Base-by-base conservation (phyloP, 805 yeast species). In the Sugiyamaella qingdaonensis region DNA sequence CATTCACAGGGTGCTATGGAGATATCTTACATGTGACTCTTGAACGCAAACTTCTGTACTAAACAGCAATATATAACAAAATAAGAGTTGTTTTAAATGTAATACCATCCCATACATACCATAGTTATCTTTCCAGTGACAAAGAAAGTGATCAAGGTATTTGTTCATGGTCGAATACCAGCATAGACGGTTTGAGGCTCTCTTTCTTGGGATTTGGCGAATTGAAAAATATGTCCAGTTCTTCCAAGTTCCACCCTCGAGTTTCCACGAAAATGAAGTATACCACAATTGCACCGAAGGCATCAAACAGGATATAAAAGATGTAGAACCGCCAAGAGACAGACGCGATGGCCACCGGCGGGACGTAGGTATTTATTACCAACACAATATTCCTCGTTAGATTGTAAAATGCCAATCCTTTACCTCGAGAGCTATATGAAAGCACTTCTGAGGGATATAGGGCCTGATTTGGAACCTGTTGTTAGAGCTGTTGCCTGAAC, bases 221-320 rank as follows among this genome's bases (percentile, higher is more conserved):
- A 2, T 27, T 24, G 32, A 60, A 75, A 73, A 82, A 74, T 64
- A 78, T 81, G 66, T 85, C 89, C 58, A 86, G 86, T 72, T 86
- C 90, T 71, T 87, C 94, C 68, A 87, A 77, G 36, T 87, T 77
- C 64, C 85, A 77, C 54, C 94, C 94, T 72, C 79, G 82, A 54
- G 95, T 87, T 71, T 85, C 90, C 61, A 82, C 80, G 57, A 87
- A 79, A 61, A 78, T 75, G 75, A 86, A 82, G 76, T 78, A 81
- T 49, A 85, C 84, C 67, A 84, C 51, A 18, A 49, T 47, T 18
- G 61, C 58, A 46, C 65, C 65, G 39, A 63, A 54, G 11, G 61
- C 18, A 50, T 64, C 64, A 66, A 68, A 69, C 48, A 66, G 60
- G 14, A 59, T 64, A 48, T 57, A 68, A 52, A 69, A 64, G 7